Percentiles rank a stretch among this genome's conserved stretches.
These are phyloP conservation scores for Rhodamnia rubescens DNA, from an alignment of 345 rosid genomes.

Conservation along the genomic window DNA sequence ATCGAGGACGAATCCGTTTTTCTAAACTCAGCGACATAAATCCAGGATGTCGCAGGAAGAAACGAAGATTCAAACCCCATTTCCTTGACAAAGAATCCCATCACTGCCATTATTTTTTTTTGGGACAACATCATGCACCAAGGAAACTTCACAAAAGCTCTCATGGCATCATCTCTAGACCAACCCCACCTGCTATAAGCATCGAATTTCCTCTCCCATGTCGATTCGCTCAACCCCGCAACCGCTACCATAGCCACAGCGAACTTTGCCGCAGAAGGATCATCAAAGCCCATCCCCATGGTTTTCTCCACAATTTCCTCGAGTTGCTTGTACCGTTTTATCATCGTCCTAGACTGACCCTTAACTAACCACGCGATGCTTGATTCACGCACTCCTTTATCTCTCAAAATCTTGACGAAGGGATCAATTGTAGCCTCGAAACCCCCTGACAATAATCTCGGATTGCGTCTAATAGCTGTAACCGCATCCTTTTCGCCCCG, in stretches of 20 bases:
- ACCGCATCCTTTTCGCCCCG: neutral
- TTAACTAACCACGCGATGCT: neutral
- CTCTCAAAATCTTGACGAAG: constrained; percentile 1
- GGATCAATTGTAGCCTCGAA: neutral
- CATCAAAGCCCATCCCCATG: constrained; percentile 6
- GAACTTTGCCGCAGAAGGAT: constrained; percentile 2
- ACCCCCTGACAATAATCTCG: neutral
- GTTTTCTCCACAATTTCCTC: constrained; percentile 2
- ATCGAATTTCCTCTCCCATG: neutral
- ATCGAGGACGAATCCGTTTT: constrained; percentile 22
- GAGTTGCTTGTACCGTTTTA: neutral
- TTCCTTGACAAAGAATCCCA: constrained; percentile 10
- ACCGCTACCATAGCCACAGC: neutral
- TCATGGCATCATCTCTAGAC: constrained; percentile 4
- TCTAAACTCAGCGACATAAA: constrained; percentile 8
- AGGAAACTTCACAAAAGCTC: constrained; percentile 12
- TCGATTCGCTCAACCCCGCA: neutral
- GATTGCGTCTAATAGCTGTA: neutral
- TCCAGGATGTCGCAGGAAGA: neutral
- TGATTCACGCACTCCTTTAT: constrained; percentile 9
- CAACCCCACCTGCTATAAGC: neutral
- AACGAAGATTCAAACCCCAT: constrained; percentile 6
- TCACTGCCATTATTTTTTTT: constrained; percentile 4
- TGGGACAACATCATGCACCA: constrained; percentile 6
- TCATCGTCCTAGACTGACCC: neutral